A percentile compares a stretch with the other conserved stretches of the same genome.
Evolutionary conservation across 495 filamentous ascomycete genomes (phyloP).

Genomic region (Paragyromitra xinjiangensis): DNA sequence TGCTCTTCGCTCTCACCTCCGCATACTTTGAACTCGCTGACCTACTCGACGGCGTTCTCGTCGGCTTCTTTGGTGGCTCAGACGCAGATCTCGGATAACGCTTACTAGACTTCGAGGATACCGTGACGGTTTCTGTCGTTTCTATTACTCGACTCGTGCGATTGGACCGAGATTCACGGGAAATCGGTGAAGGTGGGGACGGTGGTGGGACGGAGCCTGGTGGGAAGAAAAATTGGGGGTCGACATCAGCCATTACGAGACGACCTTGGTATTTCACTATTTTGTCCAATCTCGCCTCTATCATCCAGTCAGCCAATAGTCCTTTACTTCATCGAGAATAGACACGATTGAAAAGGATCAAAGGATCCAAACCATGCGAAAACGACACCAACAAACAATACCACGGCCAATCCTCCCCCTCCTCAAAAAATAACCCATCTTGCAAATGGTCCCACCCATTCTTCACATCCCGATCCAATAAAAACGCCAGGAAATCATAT

Average conservation of each 20-base stretch:
- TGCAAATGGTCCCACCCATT: slow-evolving; percentile 46
- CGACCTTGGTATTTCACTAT: slow-evolving; percentile 48
- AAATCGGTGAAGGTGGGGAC: slow-evolving; percentile 18
- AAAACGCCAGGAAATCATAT: slow-evolving; percentile 43
- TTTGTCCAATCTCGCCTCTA: slow-evolving; percentile 46
- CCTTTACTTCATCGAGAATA: background rate
- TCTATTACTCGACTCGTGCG: slow-evolving; percentile 24
- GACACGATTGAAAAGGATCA: background rate
- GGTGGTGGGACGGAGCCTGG: slow-evolving; percentile 16
- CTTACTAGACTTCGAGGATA: slow-evolving; percentile 26
- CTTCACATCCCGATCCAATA: slow-evolving; percentile 43
- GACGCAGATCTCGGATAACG: slow-evolving; percentile 24
- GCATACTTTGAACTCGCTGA: slow-evolving; percentile 25
- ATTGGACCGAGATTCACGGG: slow-evolving; percentile 10
- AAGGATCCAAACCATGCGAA: slow-evolving; percentile 38
- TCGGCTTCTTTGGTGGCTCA: slow-evolving; percentile 34
- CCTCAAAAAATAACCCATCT: slow-evolving; percentile 51
- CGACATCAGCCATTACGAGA: slow-evolving; percentile 41
- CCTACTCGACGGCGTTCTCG: slow-evolving; percentile 21
- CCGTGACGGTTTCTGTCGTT: slow-evolving; percentile 21
- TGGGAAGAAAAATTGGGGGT: slow-evolving; percentile 48
- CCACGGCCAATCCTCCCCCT: slow-evolving; percentile 49
- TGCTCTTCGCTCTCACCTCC: slow-evolving; percentile 47
- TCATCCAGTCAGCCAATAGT: background rate
- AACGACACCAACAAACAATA: slow-evolving; percentile 39